Evolutionary conservation across 768 basidiomycete species (phyloP).

Genomic region (Agaricus blazei): DNA sequence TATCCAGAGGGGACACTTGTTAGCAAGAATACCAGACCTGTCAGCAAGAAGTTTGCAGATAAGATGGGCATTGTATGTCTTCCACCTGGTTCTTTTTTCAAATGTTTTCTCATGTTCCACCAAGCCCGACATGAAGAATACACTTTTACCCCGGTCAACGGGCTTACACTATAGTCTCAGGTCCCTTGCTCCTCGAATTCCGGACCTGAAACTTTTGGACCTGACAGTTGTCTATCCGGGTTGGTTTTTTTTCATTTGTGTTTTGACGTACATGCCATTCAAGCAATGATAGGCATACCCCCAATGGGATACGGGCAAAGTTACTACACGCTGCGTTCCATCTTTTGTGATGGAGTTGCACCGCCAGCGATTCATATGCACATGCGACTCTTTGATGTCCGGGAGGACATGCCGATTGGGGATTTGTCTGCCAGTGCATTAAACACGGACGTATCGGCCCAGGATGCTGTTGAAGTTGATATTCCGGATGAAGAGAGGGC

Average conservation of each 20-base stretch:
- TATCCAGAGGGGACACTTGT: conserved; percentile 97
- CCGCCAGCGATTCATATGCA: conserved; percentile 89
- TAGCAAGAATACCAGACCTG: conserved; percentile 77
- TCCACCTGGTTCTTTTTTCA: neutral
- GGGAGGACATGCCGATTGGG: conserved; percentile 64
- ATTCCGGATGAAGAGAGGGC: conserved; percentile 54
- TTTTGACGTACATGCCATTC: conserved; percentile 7
- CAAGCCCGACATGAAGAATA: conserved; percentile 74
- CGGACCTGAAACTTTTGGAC: conserved; percentile 79
- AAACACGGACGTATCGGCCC: conserved; percentile 23
- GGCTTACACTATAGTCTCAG: conserved; percentile 84
- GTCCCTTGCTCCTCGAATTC: conserved; percentile 73
- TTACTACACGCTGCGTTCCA: conserved; percentile 85
- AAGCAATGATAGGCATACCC: conserved; percentile 56
- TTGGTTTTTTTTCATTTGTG: conserved; percentile 20
- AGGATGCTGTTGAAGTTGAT: conserved; percentile 36
- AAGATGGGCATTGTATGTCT: conserved; percentile 83
- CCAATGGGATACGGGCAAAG: conserved; percentile 77
- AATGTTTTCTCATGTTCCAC: neutral
- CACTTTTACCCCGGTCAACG: conserved; percentile 89
- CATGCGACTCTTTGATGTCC: conserved; percentile 71
- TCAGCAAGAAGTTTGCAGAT: conserved; percentile 83
- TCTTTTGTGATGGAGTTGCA: conserved; percentile 75
- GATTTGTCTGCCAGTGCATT: conserved; percentile 37
- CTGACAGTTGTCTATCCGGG: conserved; percentile 91